phyloP scores from a whole-genome alignment of 306 rosid genomes.

The Pterocarpus macrocarpus region DNA sequence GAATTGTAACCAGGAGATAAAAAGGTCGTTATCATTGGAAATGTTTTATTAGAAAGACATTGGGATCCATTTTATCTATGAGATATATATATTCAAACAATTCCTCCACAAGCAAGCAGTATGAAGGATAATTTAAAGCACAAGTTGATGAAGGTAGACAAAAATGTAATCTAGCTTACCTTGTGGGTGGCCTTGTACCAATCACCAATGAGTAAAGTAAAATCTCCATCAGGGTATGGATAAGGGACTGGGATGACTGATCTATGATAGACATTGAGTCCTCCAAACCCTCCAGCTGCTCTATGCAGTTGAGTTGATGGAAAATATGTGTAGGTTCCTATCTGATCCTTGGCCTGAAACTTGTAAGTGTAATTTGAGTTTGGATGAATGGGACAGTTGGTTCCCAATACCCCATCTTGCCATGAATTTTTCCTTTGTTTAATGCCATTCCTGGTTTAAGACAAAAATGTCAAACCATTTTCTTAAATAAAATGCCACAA shows the following conservation, averaged over 20 bases:
- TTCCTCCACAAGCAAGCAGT: background rate
- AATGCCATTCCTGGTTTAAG: conserved; percentile 81
- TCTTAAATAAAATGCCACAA: conserved; percentile 13
- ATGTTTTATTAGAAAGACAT: background rate
- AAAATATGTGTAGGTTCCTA: conserved; percentile 85
- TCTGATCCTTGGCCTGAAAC: conserved; percentile 94
- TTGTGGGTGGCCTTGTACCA: conserved; percentile 84
- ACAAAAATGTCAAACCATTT: conserved; percentile 35
- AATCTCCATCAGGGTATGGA: conserved; percentile 85
- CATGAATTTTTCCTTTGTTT: conserved; percentile 99
- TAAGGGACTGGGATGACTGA: conserved; percentile 80
- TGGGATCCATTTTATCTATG: background rate
- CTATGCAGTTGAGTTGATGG: conserved; percentile 86
- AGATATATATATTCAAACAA: background rate
- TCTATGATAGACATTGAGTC: conserved; percentile 78
- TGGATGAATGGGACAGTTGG: conserved; percentile 89
- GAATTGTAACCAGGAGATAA: background rate
- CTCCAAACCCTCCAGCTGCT: conserved; percentile 97
- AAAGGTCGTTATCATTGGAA: background rate
- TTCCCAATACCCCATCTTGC: conserved; percentile 99
- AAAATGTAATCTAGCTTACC: conserved; percentile 51
- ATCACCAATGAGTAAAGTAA: conserved; percentile 88
- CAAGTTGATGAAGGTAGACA: conserved; percentile 6
- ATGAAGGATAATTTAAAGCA: conserved; percentile 7
- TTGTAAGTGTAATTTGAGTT: conserved; percentile 91